Conservation (phyloP, 306 rosid genomes). For the Macrotyloma uniflorum region DNA sequence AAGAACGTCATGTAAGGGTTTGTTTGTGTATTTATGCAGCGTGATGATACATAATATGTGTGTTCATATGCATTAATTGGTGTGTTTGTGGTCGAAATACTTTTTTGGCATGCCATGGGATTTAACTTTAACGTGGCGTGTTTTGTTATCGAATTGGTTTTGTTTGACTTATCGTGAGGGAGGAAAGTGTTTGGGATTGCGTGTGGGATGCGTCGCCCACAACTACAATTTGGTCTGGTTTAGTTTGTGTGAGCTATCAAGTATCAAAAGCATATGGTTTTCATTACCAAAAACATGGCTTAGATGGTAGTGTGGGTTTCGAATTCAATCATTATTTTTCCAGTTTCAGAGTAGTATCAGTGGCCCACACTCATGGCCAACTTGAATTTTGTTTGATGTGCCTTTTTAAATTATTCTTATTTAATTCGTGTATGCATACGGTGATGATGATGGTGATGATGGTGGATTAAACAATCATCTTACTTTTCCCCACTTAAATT, state of each 20-base stretch:
- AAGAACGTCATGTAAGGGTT: conserved; percentile 56
- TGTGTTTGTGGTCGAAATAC: conserved; percentile 4
- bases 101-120: conserved; percentile 9
- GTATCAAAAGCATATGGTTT: conserved; percentile 33
- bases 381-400: conserved; percentile 33
- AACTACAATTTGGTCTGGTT: conserved; percentile 13
- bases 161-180: conserved; percentile 51
- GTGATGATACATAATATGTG: background rate
- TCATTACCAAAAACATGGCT: conserved; percentile 46
- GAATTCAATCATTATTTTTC: conserved; percentile 32
- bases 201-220: conserved; percentile 54
- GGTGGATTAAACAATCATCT: background rate
- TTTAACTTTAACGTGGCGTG: conserved; percentile 38
- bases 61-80: background rate
- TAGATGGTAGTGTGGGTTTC: conserved; percentile 31
- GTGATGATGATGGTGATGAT: conserved; percentile 12
- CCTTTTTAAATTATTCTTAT: conserved; percentile 12
- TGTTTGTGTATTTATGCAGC: background rate
- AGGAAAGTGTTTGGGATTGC: conserved; percentile 42
- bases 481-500: background rate
- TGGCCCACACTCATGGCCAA: conserved; percentile 41
- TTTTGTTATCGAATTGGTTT: conserved; percentile 19
- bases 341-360: background rate
- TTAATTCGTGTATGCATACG: background rate
- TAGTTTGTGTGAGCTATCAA: conserved; percentile 26